phyloP scores from a whole-genome alignment of 352 stramenopile species.

The Phytophthora multivora region DNA sequence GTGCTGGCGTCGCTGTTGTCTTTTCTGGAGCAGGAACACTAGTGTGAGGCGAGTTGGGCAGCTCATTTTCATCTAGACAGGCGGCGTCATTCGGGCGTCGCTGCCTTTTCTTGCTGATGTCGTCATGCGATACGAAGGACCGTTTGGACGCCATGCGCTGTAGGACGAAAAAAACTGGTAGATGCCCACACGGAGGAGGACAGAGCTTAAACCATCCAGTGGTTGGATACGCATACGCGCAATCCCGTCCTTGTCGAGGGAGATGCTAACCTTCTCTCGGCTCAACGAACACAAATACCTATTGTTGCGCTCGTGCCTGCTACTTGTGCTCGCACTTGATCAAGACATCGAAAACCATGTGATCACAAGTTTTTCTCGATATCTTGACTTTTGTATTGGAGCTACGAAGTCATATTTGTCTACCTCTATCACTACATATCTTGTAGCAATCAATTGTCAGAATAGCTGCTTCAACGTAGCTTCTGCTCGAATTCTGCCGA shows the following conservation, averaged over 20 bases:
- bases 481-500: constrained; percentile 16
- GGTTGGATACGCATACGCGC: constrained; percentile 80
- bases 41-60: neutral
- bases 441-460: constrained; percentile 18
- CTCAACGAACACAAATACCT: constrained; percentile 89
- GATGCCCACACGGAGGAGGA: constrained; percentile 52
- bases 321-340: constrained; percentile 30
- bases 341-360: constrained; percentile 40
- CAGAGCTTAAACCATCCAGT: constrained; percentile 89
- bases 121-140: neutral
- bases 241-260: constrained; percentile 95
- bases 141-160: constrained; percentile 28
- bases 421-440: constrained; percentile 41
- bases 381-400: constrained; percentile 34
- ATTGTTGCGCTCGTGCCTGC: accelerated
- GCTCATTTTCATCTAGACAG: constrained; percentile 7
- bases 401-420: neutral
- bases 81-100: neutral
- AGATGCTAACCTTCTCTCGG: constrained; percentile 95
- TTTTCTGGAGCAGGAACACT: constrained; percentile 8
- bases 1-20: neutral
- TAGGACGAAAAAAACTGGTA: constrained; percentile 68
- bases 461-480: constrained; percentile 8
- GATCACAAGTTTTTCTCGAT: neutral
- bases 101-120: constrained; percentile 19